A percentile compares a stretch with the other conserved stretches of the same genome.
These are phyloP conservation scores for Apiospora rasikravindrae DNA, from an alignment of 2,329 filamentous ascomycete species.

Conservation along the genomic window DNA sequence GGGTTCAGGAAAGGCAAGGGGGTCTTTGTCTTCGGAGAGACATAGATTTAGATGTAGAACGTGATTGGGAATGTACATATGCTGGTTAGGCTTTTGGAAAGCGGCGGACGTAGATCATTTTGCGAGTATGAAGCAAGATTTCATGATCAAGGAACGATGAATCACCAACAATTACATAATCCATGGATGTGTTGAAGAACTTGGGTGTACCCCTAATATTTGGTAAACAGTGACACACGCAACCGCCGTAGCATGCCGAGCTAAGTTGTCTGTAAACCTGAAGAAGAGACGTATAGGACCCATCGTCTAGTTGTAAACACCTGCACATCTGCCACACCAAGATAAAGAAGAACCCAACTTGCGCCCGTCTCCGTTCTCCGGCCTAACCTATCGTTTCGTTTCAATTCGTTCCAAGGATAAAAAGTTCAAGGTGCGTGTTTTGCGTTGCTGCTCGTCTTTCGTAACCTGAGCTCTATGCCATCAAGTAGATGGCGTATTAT, in stretches of 20 bases:
- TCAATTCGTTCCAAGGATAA: not conserved
- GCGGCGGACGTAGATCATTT: not conserved
- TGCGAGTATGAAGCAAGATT: not conserved
- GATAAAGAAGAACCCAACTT: not conserved
- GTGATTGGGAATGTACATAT: not conserved
- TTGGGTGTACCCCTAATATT: not conserved
- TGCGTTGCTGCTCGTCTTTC: not conserved
- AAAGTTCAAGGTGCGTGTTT: not conserved
- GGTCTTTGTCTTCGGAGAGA: conserved; percentile 79
- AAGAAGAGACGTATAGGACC: conserved; percentile 1
- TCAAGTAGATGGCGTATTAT: not conserved
- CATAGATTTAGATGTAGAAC: conserved; percentile 39
- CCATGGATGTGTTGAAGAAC: not conserved
- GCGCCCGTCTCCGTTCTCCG: not conserved
- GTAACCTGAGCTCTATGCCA: conserved; percentile 6
- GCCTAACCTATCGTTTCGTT: not conserved
- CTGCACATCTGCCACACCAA: not conserved
- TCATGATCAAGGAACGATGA: not conserved
- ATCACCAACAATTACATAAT: not conserved
- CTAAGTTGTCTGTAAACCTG: not conserved
- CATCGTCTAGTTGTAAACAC: conserved; percentile 3
- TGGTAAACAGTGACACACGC: not conserved
- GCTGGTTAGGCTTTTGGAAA: not conserved
- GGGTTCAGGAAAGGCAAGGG: conserved; percentile 90
- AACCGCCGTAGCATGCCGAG: not conserved